Percentiles rank a stretch among this genome's conserved stretches.
phyloP scores from a whole-genome alignment of 176 grass and related monocot genomes.

The Carex littledalei region DNA sequence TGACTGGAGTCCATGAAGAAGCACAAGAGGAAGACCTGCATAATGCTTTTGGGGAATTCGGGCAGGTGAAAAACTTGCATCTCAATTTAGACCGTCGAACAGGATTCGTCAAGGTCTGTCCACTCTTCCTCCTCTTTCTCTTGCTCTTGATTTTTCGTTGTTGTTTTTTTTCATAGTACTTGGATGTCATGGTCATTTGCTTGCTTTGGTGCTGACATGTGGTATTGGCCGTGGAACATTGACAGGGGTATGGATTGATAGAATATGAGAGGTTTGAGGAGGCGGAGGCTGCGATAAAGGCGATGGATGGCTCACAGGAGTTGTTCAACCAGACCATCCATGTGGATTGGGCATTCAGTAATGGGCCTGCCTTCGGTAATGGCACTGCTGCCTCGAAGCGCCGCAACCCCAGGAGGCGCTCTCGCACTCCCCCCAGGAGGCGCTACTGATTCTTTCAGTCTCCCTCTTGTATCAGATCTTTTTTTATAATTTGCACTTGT shows the following conservation, averaged over 20 bases:
- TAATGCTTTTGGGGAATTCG: constrained; percentile 60
- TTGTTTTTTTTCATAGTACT: neutral
- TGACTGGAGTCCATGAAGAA: constrained; percentile 80
- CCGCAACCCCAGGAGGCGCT: constrained; percentile 25
- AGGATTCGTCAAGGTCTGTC: constrained; percentile 75
- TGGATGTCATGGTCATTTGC: neutral
- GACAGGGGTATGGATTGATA: constrained; percentile 6
- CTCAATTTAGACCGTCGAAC: constrained; percentile 80
- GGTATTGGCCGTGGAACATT: neutral
- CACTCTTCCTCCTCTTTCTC: neutral
- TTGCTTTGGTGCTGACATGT: neutral
- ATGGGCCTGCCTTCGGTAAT: neutral
- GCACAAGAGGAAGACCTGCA: constrained; percentile 82
- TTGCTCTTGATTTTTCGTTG: neutral
- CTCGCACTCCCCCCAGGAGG: constrained; percentile 51
- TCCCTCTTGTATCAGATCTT: neutral
- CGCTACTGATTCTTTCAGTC: constrained; percentile 33
- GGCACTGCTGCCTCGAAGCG: neutral
- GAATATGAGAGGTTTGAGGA: constrained; percentile 20
- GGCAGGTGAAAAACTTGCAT: constrained; percentile 86
- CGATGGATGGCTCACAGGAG: neutral
- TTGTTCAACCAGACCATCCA: constrained; percentile 10
- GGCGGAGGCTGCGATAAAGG: constrained; percentile 14
- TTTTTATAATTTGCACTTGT: neutral
- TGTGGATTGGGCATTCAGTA: constrained; percentile 24